phyloP scores from a whole-genome alignment of 169 alveolate genomes.

The Eimeria praecox region DNA sequence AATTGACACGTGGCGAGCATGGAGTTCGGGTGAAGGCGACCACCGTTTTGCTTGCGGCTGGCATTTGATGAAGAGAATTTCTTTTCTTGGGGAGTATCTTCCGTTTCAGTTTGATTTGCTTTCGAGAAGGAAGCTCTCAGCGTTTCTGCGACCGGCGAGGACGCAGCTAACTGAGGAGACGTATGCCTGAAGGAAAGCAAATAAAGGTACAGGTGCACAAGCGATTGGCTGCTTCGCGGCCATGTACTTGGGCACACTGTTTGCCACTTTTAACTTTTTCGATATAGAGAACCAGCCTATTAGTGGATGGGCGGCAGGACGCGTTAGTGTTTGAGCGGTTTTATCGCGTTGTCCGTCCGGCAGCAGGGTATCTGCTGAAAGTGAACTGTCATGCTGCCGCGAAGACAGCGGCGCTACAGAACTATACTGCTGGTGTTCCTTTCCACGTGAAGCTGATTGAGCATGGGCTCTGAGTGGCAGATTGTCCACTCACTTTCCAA shows the following conservation, averaged over 20 bases:
- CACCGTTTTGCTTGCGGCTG: neutral
- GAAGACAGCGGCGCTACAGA: neutral
- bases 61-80: neutral
- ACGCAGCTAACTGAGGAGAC: neutral
- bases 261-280: neutral
- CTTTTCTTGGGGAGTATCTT: neutral
- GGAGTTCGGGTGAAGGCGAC: neutral
- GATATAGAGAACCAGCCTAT: no score
- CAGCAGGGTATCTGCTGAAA: neutral
- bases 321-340: neutral
- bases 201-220: neutral
- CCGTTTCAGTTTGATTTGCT: neutral
- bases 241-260: neutral
- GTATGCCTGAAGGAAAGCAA: neutral
- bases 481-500: neutral
- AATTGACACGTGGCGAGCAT: neutral
- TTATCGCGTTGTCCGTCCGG: neutral
- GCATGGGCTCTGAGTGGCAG: neutral
- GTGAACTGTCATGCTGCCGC: neutral
- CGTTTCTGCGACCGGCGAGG: neutral
- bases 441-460: neutral
- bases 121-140: neutral
- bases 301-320: neutral
- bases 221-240: neutral
- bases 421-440: neutral